These are phyloP conservation scores for Tetradesmus obliquus DNA, from an alignment of 139 green algal genomes.

Conservation along the genomic window DNA sequence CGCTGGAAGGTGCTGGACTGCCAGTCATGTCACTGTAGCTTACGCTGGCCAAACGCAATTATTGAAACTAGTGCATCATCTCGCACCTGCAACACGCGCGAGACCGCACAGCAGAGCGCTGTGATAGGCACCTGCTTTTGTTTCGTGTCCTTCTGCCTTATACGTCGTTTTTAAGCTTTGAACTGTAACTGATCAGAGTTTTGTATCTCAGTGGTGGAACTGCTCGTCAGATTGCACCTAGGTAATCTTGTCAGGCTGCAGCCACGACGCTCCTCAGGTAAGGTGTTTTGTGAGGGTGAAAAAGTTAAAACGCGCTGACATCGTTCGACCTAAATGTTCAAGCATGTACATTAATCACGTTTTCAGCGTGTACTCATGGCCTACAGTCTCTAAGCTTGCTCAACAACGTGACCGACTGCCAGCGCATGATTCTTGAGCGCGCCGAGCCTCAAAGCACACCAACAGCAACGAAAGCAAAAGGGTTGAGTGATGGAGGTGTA, in stretches of 20 bases:
- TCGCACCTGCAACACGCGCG: neutral
- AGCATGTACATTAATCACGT: too few relatives aligned
- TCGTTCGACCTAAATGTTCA: too few relatives aligned
- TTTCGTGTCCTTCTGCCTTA: neutral
- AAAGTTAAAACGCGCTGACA: too few relatives aligned
- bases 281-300: neutral
- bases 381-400: neutral
- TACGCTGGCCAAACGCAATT: neutral
- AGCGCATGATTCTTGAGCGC: too few relatives aligned
- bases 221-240: neutral
- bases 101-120: neutral
- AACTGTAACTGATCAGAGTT: too few relatives aligned
- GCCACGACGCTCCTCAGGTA: neutral
- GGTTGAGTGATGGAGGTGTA: too few relatives aligned
- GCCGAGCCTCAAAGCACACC: too few relatives aligned
- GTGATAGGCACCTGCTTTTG: neutral
- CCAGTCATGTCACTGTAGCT: neutral
- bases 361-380: too few relatives aligned
- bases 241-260: neutral
- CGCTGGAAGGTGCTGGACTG: neutral
- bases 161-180: too few relatives aligned
- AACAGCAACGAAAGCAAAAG: too few relatives aligned
- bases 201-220: neutral
- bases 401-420: neutral
- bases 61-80: neutral